Conservation (phyloP, 371 early-diverging fungal genomes). For the Saksenaea vasiformis region DNA sequence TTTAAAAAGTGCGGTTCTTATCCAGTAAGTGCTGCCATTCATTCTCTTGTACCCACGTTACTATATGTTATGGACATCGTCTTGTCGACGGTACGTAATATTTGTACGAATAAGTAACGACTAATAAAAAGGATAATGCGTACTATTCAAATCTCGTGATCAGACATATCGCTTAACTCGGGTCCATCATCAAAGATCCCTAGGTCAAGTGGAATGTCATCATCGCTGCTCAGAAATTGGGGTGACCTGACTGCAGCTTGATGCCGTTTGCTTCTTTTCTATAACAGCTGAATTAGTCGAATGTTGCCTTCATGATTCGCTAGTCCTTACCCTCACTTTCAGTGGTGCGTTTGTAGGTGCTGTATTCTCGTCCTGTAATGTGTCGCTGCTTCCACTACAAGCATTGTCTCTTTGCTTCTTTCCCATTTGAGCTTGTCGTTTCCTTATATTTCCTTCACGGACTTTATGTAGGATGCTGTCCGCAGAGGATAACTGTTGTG, state of each 20-base stretch:
- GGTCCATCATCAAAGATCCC: conserved; percentile 55
- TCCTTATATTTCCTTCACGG: conserved; percentile 29
- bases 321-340: not conserved
- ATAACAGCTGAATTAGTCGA: not conserved
- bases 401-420: not conserved
- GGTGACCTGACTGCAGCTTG: not conserved
- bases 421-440: conserved; percentile 14
- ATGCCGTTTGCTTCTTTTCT: not conserved
- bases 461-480: conserved; percentile 36
- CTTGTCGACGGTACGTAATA: not conserved
- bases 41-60: conserved; percentile 16
- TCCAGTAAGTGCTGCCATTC: conserved; percentile 15
- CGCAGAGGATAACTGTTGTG: conserved; percentile 10
- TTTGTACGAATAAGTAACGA: not conserved
- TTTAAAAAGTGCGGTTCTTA: not conserved
- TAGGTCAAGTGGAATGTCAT: conserved; percentile 30
- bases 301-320: not conserved
- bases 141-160: conserved; percentile 22
- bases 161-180: conserved; percentile 53
- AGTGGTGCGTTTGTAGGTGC: conserved; percentile 11
- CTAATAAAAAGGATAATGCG: not conserved
- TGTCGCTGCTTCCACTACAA: not conserved
- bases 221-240: conserved; percentile 27
- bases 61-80: conserved; percentile 9
- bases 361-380: conserved; percentile 14